A percentile compares a stretch with the other conserved stretches of the same genome.
These are phyloP conservation scores for Karstenula rhodostoma DNA, from an alignment of 2,329 filamentous ascomycete genomes.

Conservation along the genomic window DNA sequence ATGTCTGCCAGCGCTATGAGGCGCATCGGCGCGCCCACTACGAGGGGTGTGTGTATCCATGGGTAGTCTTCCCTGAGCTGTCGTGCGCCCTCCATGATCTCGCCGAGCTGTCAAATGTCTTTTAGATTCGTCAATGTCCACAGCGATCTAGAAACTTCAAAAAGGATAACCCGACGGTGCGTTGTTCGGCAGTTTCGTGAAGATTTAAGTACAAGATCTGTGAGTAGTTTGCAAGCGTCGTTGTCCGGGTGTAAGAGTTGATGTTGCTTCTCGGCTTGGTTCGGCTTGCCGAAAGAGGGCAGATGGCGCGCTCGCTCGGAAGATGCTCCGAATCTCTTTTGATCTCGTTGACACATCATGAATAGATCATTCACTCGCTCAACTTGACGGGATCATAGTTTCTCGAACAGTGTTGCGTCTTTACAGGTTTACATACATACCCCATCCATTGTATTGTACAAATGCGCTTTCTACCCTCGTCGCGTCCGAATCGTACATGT, in stretches of 20 bases:
- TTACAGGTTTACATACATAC: constrained; percentile 4
- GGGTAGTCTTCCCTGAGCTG: constrained; percentile 58
- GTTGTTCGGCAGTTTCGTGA: not conserved
- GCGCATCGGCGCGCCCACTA: constrained; percentile 74
- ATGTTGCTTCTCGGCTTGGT: not conserved
- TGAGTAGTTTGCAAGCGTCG: not conserved
- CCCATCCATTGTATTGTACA: constrained; percentile 2
- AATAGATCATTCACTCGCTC: not conserved
- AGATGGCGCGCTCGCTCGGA: not conserved
- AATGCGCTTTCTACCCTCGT: not conserved
- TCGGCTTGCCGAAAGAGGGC: not conserved
- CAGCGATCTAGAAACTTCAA: no score
- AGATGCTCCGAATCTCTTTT: not conserved
- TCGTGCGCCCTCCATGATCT: constrained; percentile 21
- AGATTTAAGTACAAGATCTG: not conserved
- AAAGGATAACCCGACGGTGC: no score
- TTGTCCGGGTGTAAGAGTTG: not conserved
- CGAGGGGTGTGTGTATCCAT: constrained; percentile 66
- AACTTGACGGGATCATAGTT: not conserved
- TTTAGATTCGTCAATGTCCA: not conserved
- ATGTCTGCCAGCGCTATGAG: constrained; percentile 65
- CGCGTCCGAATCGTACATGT: constrained; percentile 9
- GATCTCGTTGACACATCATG: not conserved
- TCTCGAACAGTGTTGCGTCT: not conserved
- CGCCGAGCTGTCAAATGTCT: not conserved